A percentile compares a stretch with the other conserved stretches of the same genome.
Evolutionary conservation across 2,329 filamentous ascomycete species (phyloP).

Genomic region (Penicillium sp.): DNA sequence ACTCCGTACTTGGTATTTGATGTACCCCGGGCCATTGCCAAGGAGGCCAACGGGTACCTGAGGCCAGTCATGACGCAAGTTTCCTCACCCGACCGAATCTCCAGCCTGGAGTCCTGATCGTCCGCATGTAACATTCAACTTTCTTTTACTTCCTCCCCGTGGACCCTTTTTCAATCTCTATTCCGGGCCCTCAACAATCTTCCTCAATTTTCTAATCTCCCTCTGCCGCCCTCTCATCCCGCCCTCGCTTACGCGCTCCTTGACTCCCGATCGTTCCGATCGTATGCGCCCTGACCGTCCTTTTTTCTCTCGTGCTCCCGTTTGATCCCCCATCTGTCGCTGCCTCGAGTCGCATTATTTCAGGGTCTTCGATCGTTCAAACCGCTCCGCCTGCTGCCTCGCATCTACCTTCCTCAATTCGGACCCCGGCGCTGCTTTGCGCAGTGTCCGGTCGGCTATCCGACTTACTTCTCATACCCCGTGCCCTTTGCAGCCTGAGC

Average conservation of each 20-base stretch:
- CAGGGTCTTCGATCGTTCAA: constrained; percentile 9
- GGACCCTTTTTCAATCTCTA: neutral
- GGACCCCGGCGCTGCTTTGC: constrained; percentile 29
- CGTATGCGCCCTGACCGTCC: neutral
- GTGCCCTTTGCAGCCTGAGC: constrained; percentile 16
- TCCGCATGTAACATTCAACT: constrained; percentile 15
- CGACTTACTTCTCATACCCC: constrained; percentile 6
- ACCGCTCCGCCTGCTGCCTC: constrained; percentile 12
- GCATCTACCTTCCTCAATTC: constrained; percentile 20
- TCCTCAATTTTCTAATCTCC: neutral
- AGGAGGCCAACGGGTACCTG: constrained; percentile 6
- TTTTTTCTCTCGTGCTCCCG: constrained; percentile 6
- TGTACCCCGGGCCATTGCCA: neutral
- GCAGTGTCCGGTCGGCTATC: constrained; percentile 31
- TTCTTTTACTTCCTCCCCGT: neutral
- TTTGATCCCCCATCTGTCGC: neutral
- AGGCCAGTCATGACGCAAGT: constrained; percentile 33
- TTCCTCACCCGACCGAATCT: constrained; percentile 1
- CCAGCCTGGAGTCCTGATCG: constrained; percentile 5
- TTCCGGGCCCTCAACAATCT: neutral
- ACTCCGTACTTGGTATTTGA: neutral
- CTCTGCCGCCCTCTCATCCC: constrained; percentile 7
- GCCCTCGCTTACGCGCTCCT: constrained; percentile 5
- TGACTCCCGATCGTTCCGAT: constrained; percentile 1
- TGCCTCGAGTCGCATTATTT: constrained; percentile 5